Base-by-base conservation (phyloP, 495 filamentous ascomycete genomes). In the Trichoderma erinaceum region DNA sequence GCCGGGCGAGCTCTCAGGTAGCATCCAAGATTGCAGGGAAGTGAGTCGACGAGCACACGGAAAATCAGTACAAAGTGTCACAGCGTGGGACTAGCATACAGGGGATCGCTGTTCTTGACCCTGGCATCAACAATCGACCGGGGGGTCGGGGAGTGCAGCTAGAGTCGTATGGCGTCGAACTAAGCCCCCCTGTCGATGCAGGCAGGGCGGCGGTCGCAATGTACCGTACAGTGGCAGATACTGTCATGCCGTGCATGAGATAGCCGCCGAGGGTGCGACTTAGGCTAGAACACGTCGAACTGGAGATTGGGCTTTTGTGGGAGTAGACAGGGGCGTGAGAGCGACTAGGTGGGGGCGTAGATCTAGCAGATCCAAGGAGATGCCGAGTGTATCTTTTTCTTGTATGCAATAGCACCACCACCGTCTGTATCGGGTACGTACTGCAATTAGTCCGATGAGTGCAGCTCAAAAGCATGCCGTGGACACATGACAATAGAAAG, bases 201-300 rank as follows among this genome's bases (percentile, higher is more conserved):
- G 56, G 27, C 56, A 61, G 56, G 56, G 56, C 56, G 29, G 56
- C 23, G 56, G 27, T 23, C 11, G 4, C 12, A 32, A 61, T 61
- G 56, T 61, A 61, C 56, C 35, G 27, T 61, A 61, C 56, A 61
- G 56, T 61, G 56, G 56, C 23, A 32, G 56, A 32, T 21, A 61
- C 56, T 61, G 56, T 61, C 23, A 25, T 61, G 56, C 56, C 23
- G 56, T 61, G 56, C 56, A 61, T 61, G 56, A 61, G 56, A 61
- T 61, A 61, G 56, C 56, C 56, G 56, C 56, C 56, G 56, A 61
- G 56, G 56, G 8, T 16, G 44, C 44, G 4, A 48, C 44, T 48
- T n/a, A n/a, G 44, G 35, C 35, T 38, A 38, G 35, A 38, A 38
- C 23, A 25, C n/a, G 25, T 25, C 29, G 56, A 61, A 32, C 56